Conservation (phyloP, 768 basidiomycete genomes). For the Podaxis carcinomalis region DNA sequence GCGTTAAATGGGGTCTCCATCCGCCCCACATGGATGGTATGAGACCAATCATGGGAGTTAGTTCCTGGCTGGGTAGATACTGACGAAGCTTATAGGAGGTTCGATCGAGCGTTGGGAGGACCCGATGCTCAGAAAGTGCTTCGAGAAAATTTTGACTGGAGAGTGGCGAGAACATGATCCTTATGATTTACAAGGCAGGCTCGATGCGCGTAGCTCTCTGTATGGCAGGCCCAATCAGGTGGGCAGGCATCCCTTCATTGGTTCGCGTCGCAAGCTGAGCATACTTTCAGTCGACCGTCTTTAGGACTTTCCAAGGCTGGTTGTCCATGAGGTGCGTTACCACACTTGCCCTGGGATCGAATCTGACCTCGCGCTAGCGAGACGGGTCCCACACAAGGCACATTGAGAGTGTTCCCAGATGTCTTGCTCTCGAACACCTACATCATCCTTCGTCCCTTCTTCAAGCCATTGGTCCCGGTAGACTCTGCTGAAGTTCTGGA, state of each 20-base stretch:
- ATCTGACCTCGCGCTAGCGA: slow-evolving; percentile 31
- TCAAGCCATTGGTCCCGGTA: slow-evolving; percentile 42
- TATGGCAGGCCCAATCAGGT: slow-evolving; percentile 56
- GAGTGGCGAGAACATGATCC: slow-evolving; percentile 66
- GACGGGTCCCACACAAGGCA: slow-evolving; percentile 67
- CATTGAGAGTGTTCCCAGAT: slow-evolving; percentile 64
- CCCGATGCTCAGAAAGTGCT: slow-evolving; percentile 50
- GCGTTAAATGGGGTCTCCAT: slow-evolving; percentile 48
- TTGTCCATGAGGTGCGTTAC: slow-evolving; percentile 52
- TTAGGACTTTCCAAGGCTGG: slow-evolving; percentile 78
- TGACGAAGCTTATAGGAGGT: neutral
- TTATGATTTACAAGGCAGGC: slow-evolving; percentile 54
- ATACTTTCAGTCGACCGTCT: slow-evolving; percentile 37
- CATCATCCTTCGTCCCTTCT: slow-evolving; percentile 73
- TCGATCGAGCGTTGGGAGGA: slow-evolving; percentile 76
- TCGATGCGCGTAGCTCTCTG: slow-evolving; percentile 58
- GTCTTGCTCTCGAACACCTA: slow-evolving; percentile 67
- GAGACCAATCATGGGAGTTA: neutral
- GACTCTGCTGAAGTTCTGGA: slow-evolving; percentile 40
- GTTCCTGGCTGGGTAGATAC: slow-evolving; percentile 6
- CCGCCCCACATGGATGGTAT: slow-evolving; percentile 39
- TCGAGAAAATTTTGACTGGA: slow-evolving; percentile 55
- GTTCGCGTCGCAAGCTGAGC: neutral
- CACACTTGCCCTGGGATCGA: neutral
- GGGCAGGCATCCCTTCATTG: slow-evolving; percentile 3